Percentiles rank a stretch among this genome's conserved stretches.
These are phyloP conservation scores for Aspergillus transmontanensis DNA, from an alignment of 2,329 filamentous ascomycete genomes.

Conservation along the genomic window DNA sequence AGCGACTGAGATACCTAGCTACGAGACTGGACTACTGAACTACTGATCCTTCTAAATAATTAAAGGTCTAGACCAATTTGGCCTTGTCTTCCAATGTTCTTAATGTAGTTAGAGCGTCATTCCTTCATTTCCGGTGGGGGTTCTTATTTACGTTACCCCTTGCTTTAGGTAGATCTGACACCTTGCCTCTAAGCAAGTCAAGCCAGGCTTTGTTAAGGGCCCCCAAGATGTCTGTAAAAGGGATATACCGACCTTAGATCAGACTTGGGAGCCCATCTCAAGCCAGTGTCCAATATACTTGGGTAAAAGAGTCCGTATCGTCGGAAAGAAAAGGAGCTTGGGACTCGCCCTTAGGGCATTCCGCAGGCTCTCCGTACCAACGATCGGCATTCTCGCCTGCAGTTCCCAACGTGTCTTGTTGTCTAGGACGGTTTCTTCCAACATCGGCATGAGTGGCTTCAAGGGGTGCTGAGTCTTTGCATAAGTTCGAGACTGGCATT, in stretches of 20 bases:
- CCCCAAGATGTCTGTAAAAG: too few species aligned
- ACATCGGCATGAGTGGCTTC: conserved; percentile 1
- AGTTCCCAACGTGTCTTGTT: conserved; percentile 4
- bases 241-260: neutral
- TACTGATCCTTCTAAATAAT: too few species aligned
- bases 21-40: neutral
- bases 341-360: neutral
- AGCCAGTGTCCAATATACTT: neutral
- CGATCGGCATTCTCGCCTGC: conserved; percentile 1
- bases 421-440: neutral
- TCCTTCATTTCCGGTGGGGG: neutral
- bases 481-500: neutral
- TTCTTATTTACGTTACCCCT: neutral
- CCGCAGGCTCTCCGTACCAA: neutral
- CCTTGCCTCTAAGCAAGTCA: neutral
- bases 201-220: neutral
- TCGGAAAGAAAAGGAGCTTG: neutral
- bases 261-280: neutral
- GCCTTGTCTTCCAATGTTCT: neutral
- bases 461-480: neutral
- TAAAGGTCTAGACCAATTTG: neutral
- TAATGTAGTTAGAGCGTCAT: neutral
- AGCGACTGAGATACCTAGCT: too few species aligned
- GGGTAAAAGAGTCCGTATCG: neutral
- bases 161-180: neutral